Evolutionary conservation across 2,329 filamentous ascomycete species (phyloP), one percentile per base, ranked within the genome.

Genomic region (Phaeosphaeria sp.): DNA sequence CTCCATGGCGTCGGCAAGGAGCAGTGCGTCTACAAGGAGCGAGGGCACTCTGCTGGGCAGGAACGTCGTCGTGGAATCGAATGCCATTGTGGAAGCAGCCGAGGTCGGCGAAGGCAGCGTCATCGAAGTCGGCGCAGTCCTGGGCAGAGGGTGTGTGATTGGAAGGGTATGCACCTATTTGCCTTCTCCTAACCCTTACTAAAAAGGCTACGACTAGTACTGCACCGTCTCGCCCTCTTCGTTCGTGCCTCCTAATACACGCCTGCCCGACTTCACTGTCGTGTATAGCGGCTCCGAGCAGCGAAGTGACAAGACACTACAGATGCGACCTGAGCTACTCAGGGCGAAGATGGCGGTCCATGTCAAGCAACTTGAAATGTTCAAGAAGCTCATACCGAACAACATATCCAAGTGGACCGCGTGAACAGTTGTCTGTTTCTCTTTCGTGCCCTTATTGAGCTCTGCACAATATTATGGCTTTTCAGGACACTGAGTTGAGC

Each of bases 231-330:
- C 77, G 1, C 71, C 80, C 0, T 62, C 74, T 15, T 74, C 72
- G 11, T 60, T 68, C 13, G 65, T 83, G 0, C 63, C 69, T 6
- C 69, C 72, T 7, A 72, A 77, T 27, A 73, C 78, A n/a, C 64
- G 65, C 17, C 56, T 83, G 11, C 72, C 77, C 1, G 81, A 83
- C 59, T 83, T 73, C 56, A 81, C 77, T 2, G 78, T 83, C 11
- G 72, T 83, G 2, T 81, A 75, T 56, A 73, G 75, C n/a, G 72
- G 76, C 9, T 72, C 69, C 4, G 64, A 74, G 61, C 71, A 73
- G 11, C 68, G 81, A 21, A 52, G 77, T 6, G 77, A 83, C 62
- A 71, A 58, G 55, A 81, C 80, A 9, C 56, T 79, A 49, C 64
- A 73, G 46, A 30, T 64, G 15, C 59, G 72, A 6, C 67, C 71